Evolutionary conservation across 1,284 basidiomycete genomes (phyloP), one percentile per base, ranked within the genome.

Genomic region (Trichosporon faecale): DNA sequence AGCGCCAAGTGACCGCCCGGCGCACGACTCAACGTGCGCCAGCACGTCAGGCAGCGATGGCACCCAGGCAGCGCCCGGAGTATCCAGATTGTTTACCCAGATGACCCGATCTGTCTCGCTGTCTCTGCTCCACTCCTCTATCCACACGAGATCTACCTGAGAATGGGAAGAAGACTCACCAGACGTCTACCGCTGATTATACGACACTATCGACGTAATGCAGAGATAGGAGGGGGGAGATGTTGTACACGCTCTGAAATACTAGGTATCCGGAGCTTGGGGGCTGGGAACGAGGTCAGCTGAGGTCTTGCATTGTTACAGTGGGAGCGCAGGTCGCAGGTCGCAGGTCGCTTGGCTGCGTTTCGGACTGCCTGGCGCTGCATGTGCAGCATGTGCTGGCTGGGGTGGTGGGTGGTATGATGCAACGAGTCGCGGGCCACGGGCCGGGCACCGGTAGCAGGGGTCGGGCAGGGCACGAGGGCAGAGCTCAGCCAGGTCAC

Each of bases 191-290:
- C 49, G 49, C 23, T 23, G 49, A 52, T 52, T 52, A 52, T 52
- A 52, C 49, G 49, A 52, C 49, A 52, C 49, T 52, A 23, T 18
- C 18, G 6, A 21, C 23, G 49, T 23, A 52, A 21, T 52, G 49
- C 23, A n/a, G 49, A 52, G n/a, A 52, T 11, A 23, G 18, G n/a
- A 52, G 16, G 9, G 44, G 23, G n/a, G 12, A 12, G n/a, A 23
- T 21, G 23, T 52, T 21, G 23, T 52, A 52, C 49, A 52, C 49
- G 49, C 49, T 52, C 49, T 52, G n/a, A 21, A 25, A 52, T 52
- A 52, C 49, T 18, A 52, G 49, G 49, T 52, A 52, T 52, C 49
- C 23, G 49, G 49, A 52, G 49, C 49, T 52, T 46, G 44, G 44
- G 44, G 23, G 49, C 49, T 52, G 49, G 49, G 49, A 52, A 52